Base-by-base conservation (phyloP, 352 stramenopile species). In the Phytophthora nicotianae region DNA sequence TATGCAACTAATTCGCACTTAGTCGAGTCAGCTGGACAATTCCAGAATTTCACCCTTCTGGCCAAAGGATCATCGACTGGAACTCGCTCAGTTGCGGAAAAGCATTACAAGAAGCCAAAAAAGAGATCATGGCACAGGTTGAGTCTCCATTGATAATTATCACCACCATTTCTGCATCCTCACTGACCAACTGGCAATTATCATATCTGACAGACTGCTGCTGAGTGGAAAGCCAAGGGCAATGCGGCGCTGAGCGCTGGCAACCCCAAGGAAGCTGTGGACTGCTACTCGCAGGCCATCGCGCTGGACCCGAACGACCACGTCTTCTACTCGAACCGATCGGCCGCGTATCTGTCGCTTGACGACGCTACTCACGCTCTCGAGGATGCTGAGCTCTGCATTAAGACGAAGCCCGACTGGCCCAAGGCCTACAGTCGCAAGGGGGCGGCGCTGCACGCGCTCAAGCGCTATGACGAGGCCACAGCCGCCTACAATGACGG, bases 281-380 rank as follows among this genome's bases (percentile, higher is more conserved):
- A 95, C 54, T 92, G 89, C 67, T 99, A 99, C 86, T 97, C 96
- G 23, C 75, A 98, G 67, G 97, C 97, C 51, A 99, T 99, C 63
- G 90, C 91, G 35, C 61, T 98, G 37, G 90, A 99, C 70, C 84
- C 90, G 51, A 84, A 72, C 62, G 98, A 99, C 75, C 93, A 99
- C 75, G 93, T 99, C 11, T 99, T 98, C 74, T 99, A 96, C 77
- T 98, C 90, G 50, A 99, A 99, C 83, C 91, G 98, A 33, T 99
- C 94, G 55, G 98, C 97, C n/a, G 98, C 98, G 27, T 99, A 99
- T 67, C 74, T 99, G 48, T 97, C 90, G 65, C 81, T 97, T 40
- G 81, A 92, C 17, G 86, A 99, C 70, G 88, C 88, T 6, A 56
- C 89, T 26, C 93, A 97, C 57, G 98, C 98, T 13, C 79, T 99